Percentiles rank a stretch among this genome's conserved stretches.
Conservation (phyloP, 768 basidiomycete genomes). For the Russula abietina region DNA sequence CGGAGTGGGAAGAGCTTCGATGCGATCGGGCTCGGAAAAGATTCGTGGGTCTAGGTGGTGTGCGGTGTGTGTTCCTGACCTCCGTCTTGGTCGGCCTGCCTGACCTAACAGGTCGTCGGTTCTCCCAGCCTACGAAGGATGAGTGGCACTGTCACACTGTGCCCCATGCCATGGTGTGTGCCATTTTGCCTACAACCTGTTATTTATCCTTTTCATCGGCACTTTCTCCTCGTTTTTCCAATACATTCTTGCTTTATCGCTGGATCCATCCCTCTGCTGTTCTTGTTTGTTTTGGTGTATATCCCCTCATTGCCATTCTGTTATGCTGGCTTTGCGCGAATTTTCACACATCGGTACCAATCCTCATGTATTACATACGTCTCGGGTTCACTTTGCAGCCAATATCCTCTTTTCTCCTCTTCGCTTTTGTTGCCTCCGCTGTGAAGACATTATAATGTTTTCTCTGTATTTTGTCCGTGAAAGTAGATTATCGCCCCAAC, state of each 20-base stretch:
- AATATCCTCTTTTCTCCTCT: conserved; percentile 12
- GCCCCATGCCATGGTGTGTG: conserved; percentile 27
- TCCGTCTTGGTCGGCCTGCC: background rate
- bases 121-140: background rate
- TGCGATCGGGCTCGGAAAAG: conserved; percentile 70
- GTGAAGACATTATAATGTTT: conserved; percentile 16
- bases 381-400: conserved; percentile 17
- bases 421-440: background rate
- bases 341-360: conserved; percentile 22
- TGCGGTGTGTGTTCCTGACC: conserved; percentile 26
- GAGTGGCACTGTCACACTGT: background rate
- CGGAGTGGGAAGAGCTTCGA: conserved; percentile 83
- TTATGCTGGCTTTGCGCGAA: conserved; percentile 22
- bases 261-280: conserved; percentile 17
- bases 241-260: conserved; percentile 19
- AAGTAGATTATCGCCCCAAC: conserved; percentile 21
- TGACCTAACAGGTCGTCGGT: background rate
- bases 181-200: conserved; percentile 19
- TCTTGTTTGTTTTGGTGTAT: conserved; percentile 21
- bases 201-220: conserved; percentile 17
- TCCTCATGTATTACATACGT: conserved; percentile 23
- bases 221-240: conserved; percentile 11
- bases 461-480: conserved; percentile 20
- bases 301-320: conserved; percentile 16
- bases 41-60: conserved; percentile 65